Evolutionary conservation across 768 basidiomycete species (phyloP).

Genomic region (Lactarius akahatsu): DNA sequence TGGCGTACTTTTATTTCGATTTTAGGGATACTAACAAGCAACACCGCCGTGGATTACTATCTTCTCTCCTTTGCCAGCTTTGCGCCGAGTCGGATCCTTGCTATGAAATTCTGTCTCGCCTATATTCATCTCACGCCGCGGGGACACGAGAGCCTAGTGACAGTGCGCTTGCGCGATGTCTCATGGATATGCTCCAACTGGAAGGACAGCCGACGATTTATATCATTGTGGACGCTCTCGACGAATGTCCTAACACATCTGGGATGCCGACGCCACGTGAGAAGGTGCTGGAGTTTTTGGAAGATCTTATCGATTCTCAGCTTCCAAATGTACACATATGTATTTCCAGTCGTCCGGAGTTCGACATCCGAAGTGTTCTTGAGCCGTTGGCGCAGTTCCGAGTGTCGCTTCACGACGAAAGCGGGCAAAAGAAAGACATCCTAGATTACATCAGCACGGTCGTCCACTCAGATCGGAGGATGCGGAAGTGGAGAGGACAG

Average conservation of each 20-base stretch:
- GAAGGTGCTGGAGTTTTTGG: neutral
- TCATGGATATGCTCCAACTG: neutral
- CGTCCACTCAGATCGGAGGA: neutral
- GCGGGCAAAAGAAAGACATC: neutral
- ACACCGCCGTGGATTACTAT: neutral
- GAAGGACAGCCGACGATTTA: neutral
- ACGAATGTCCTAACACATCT: conserved; percentile 1
- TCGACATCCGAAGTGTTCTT: neutral
- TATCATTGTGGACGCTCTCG: neutral
- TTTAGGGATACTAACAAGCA: conserved; percentile 2
- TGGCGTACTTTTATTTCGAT: conserved; percentile 3
- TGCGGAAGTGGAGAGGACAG: neutral
- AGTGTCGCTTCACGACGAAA: neutral
- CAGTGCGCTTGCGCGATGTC: neutral
- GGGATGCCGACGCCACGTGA: neutral
- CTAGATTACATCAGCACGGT: neutral
- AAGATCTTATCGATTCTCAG: neutral
- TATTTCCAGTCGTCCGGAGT: neutral
- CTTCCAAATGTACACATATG: neutral
- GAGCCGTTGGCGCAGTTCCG: neutral
- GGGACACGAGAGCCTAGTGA: neutral
- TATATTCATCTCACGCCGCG: neutral
- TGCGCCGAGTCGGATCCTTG: neutral
- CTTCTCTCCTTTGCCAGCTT: neutral
- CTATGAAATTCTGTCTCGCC: neutral